Evolutionary conservation across 148 eudicot genomes (phyloP), one percentile per base, ranked within the genome.

Genomic region (Fagopyrum tataricum): DNA sequence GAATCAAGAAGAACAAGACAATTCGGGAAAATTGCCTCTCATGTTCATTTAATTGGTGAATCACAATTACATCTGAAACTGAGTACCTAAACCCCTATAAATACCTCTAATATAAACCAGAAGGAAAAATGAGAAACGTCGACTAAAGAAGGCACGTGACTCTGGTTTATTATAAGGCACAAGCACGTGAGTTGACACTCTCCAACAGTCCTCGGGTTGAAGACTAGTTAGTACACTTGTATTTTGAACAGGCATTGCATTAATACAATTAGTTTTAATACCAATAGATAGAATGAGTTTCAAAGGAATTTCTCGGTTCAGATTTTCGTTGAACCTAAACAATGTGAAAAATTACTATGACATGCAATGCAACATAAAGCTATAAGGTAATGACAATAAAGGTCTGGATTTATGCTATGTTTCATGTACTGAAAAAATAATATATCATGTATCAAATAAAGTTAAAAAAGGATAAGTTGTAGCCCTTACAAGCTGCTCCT

Each of bases 401-500:
- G 24, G 31, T 18, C 31, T 11, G 12, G 61, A 55, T 7, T 55
- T n/a, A 20, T 20, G 61, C 4, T 1, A 6, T n/a, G 4, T 18
- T 18, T 55, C 2, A 21, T 55, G 5, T 4, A 49, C 13, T 49
- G 53, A 49, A 49, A 49, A 49, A 1, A 13, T 4, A 49, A 15
- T 15, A 49, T 49, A 49, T 49, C 53, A 49, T 49, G 17, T 49
- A 49, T 13, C 18, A 49, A 55, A 7, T 18, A 17, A 18, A 53
- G 23, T 23, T 37, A 4, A 14, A 39, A 23, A 37, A 64, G 21
- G 39, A 14, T 64, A 15, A 14, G 4, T 37, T 31, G 69, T 64
- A 31, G 69, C 44, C 10, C 24, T 64, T 70, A 70, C 72, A 18
- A 70, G 72, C 52, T 70, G 72, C 52, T 70, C 72, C 72, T 70